phyloP scores from a whole-genome alignment of 2,329 filamentous ascomycete species.

The Clathrospora elynae region DNA sequence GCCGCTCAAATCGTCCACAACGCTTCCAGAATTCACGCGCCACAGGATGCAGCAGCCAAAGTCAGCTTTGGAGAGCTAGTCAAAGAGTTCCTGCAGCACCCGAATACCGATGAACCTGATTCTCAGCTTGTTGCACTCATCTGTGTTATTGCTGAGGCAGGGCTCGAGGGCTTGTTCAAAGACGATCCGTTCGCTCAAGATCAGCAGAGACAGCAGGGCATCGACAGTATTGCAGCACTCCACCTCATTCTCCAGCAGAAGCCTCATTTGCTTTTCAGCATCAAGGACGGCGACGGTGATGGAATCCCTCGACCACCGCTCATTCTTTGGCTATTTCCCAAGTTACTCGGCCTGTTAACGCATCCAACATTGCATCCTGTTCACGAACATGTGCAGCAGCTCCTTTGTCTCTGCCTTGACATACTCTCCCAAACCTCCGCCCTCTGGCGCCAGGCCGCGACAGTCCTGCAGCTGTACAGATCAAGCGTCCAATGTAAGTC shows the following conservation, averaged over 20 bases:
- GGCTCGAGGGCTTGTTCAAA: constrained; percentile 70
- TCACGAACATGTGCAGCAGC: constrained; percentile 42
- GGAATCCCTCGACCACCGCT: constrained; percentile 51
- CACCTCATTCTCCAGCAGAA: constrained; percentile 75
- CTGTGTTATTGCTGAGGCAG: constrained; percentile 79
- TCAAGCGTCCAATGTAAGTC: constrained; percentile 51
- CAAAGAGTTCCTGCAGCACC: constrained; percentile 61
- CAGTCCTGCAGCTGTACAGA: constrained; percentile 46
- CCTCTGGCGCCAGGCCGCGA: constrained; percentile 44
- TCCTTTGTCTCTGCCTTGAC: constrained; percentile 47
- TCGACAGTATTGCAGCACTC: constrained; percentile 78
- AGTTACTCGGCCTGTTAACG: constrained; percentile 56
- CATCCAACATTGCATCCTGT: constrained; percentile 50
- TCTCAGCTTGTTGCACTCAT: constrained; percentile 81
- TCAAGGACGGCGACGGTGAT: constrained; percentile 40
- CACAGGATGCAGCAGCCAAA: constrained; percentile 67
- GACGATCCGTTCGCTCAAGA: constrained; percentile 71
- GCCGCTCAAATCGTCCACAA: constrained; percentile 87
- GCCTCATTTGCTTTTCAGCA: constrained; percentile 65
- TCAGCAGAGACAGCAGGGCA: constrained; percentile 63
- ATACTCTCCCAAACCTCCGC: constrained; percentile 44
- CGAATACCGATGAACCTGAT: constrained; percentile 64
- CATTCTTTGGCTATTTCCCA: constrained; percentile 60
- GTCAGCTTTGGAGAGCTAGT: constrained; percentile 78
- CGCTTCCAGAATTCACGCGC: constrained; percentile 68